These are phyloP conservation scores for Aspergillus luchuensis DNA, from an alignment of 2,329 filamentous ascomycete species.

Conservation along the genomic window DNA sequence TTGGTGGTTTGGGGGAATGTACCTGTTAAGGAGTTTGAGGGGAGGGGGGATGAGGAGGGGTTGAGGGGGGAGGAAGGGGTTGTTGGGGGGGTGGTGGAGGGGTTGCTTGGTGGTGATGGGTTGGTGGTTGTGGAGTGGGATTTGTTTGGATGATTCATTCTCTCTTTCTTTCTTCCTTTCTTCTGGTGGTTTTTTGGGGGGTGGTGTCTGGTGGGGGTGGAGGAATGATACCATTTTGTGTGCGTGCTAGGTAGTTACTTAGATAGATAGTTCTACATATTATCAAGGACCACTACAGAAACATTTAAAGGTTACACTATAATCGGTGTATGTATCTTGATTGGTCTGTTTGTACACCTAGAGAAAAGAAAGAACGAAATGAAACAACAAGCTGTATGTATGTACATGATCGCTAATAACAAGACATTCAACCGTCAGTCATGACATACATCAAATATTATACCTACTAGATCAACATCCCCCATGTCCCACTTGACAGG, in stretches of 20 bases:
- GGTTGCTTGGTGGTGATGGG: slow-evolving; percentile 55
- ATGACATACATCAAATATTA: neutral
- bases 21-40: slow-evolving; percentile 75
- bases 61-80: slow-evolving; percentile 53
- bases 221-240: neutral
- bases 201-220: too few relatives aligned
- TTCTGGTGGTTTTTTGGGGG: neutral
- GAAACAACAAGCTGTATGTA: neutral
- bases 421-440: neutral
- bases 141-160: slow-evolving; percentile 58
- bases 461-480: neutral
- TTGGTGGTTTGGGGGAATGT: slow-evolving; percentile 85
- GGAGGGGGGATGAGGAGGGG: slow-evolving; percentile 68
- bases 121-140: slow-evolving; percentile 81
- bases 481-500: neutral
- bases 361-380: neutral
- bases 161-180: too few relatives aligned
- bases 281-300: too few relatives aligned
- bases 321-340: too few relatives aligned
- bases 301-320: too few relatives aligned
- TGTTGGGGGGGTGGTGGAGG: slow-evolving; percentile 61
- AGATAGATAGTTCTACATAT: neutral
- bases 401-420: slow-evolving; percentile 2
- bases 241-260: neutral
- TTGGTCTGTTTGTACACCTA: neutral